These are phyloP conservation scores for Kodamaea alishanica DNA, from an alignment of 1,139 yeast species.

Conservation along the genomic window DNA sequence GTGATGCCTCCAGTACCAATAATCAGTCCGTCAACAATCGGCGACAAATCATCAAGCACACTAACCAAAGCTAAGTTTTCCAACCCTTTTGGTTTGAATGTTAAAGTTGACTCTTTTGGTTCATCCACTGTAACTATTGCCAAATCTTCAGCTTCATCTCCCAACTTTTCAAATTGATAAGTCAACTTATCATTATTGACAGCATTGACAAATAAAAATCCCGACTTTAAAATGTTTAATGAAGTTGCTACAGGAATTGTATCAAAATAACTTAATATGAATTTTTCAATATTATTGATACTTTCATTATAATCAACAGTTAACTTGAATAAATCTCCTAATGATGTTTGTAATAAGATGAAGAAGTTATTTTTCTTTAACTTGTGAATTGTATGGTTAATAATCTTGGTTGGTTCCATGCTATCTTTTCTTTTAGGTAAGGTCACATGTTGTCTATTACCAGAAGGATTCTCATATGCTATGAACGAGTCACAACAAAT, in stretches of 20 bases:
- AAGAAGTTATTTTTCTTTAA: conserved; percentile 60
- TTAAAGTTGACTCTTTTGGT: neutral
- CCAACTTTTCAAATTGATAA: conserved; percentile 77
- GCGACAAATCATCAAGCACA: conserved; percentile 51
- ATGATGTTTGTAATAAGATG: conserved; percentile 63
- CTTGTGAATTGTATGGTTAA: conserved; percentile 60
- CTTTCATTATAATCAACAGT: conserved; percentile 41
- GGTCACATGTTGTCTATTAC: conserved; percentile 22
- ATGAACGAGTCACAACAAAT: conserved; percentile 32
- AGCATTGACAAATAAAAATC: conserved; percentile 68
- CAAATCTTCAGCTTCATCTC: conserved; percentile 41
- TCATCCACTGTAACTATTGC: too few species aligned
- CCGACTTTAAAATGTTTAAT: conserved; percentile 65
- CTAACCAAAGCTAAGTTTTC: conserved; percentile 62
- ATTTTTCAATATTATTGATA: conserved; percentile 39
- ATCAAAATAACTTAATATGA: conserved; percentile 58
- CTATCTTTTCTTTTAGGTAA: conserved; percentile 42
- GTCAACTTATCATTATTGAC: conserved; percentile 59
- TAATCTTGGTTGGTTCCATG: conserved; percentile 33
- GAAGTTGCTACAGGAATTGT: conserved; percentile 58
- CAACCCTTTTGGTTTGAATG: conserved; percentile 29
- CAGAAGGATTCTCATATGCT: conserved; percentile 21
- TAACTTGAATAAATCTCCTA: conserved; percentile 78
- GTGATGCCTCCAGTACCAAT: conserved; percentile 30
- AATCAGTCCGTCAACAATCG: conserved; percentile 51